Base-by-base conservation (phyloP, 768 basidiomycete species). In the Mycena sanguinolenta region DNA sequence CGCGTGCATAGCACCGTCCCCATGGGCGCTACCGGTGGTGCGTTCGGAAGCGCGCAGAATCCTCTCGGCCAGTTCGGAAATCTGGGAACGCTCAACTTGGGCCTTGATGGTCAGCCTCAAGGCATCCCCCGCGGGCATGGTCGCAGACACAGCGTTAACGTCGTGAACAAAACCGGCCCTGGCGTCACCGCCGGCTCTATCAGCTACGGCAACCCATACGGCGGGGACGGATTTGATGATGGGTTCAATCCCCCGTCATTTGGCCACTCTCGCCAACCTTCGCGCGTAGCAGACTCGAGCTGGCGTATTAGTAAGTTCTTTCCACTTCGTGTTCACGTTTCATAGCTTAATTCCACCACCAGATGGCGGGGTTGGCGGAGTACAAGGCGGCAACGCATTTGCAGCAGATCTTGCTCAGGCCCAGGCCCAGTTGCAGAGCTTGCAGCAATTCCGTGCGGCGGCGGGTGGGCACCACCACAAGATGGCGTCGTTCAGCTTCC, bases 401-500 rank as follows among this genome's bases (percentile, higher is more conserved):
- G 87, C 91, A 32, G 88, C 94, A 17, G 96, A 98, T 79, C 91
- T 99, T 28, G 97, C 96, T 3, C 95, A 97, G 78, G 98, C 98
- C 10, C 97, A 98, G 79, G 96, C 97, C 7, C 98, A 99, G 79
- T 85, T 99, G 16, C 94, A 96, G 77, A 97, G 97, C 74, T 85
- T 99, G 63, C 96, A 97, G 76, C 96, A 98, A 75, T 99, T 99
- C 87, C 93, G 97, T 75, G 96, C 96, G 34, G 96, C 96, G 6
- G 92, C 95, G 23, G 95, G 95, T 53, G 96, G 95, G 13, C 96
- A 97, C 75, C 96, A 97, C 79, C 92, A 95, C 79, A 97, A 97
- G 85, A 96, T 98, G 95, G 89, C 94, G 12, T 98, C 97, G 4
- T 98, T 98, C 84, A 95, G 94, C 78, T 96, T 98, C 85, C 97